Base-by-base conservation (phyloP, 495 filamentous ascomycete species). In the Lepidopterella palustris region DNA sequence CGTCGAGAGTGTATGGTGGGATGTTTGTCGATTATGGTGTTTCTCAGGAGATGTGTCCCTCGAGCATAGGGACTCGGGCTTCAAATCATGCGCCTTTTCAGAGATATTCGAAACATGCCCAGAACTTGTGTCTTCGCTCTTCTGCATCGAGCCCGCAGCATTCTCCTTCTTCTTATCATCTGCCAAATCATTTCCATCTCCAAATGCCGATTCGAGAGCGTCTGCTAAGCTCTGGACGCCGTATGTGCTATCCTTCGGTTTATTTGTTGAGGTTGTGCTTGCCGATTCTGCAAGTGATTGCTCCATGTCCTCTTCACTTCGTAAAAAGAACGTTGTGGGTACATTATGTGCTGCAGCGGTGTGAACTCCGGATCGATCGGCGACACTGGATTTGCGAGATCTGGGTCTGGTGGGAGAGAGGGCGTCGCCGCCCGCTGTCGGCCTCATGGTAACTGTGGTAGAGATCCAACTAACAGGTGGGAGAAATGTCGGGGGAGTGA, bases 151-250 rank as follows among this genome's bases (percentile, higher is more conserved):
- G 26, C 28, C 53, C 48, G 35, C 24, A 18, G 39, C 48, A 27
- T 42, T 58, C n/a, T 57, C 74, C 70, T 49, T 72, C 64, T 52
- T 55, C 49, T 70, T 70, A 31, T 79, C 68, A 5, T 61, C 49
- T 39, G 9, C 28, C 20, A 62, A 58, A 51, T 72, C 69, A 25
- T 72, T 69, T 35, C 73, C 64, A 23, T 53, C 23, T 6, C 61
- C 57, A 39, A 65, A 62, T 6, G 63, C 63, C n/a, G 72, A 72
- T 25, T 73, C 73, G 26, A 82, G 73, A 10, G 79, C 80, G 24
- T 82, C 83, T 50, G 80, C 78, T 13, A 88, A 71, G 60, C 84
- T 87, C 63, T 84, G 78, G 6, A 89, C 82, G 4, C 86, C 85
- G 64, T 80, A 87, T 45, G 47, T 69, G 60, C 59, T 55, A 26